Conservation (phyloP, 345 rosid species). For the Acer negundo region DNA sequence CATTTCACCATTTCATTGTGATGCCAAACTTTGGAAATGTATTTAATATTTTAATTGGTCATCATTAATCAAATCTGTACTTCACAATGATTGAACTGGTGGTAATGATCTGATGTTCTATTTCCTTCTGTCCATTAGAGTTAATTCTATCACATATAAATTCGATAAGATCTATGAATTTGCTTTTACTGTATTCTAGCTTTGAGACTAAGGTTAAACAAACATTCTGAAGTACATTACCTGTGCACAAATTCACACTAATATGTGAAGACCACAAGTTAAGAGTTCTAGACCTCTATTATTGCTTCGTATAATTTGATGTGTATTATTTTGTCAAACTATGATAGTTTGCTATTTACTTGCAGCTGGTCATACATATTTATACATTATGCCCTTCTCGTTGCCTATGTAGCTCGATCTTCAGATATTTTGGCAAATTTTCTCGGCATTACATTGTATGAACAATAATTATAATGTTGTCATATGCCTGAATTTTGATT, state of each 20-base stretch:
- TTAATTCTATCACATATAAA: not conserved
- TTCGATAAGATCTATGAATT: not conserved
- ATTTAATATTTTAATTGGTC: not conserved
- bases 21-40: not conserved
- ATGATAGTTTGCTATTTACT: constrained; percentile 26
- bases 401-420: constrained; percentile 95
- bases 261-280: not conserved
- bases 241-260: not conserved
- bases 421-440: constrained; percentile 76
- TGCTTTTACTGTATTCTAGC: not conserved
- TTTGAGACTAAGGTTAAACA: not conserved
- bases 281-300: not conserved
- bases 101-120: no score
- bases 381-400: constrained; percentile 87
- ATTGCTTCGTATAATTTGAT: not conserved
- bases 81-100: not conserved
- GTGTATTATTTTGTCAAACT: constrained; percentile 3
- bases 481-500: not conserved
- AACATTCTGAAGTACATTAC: not conserved
- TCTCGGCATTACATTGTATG: constrained; percentile 82
- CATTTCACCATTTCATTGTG: not conserved
- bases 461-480: constrained; percentile 17
- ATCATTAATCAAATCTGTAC: not conserved
- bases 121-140: not conserved
- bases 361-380: constrained; percentile 94